Evolutionary conservation across 306 rosid species (phyloP).

Genomic region (Casuarina cunninghamiana): DNA sequence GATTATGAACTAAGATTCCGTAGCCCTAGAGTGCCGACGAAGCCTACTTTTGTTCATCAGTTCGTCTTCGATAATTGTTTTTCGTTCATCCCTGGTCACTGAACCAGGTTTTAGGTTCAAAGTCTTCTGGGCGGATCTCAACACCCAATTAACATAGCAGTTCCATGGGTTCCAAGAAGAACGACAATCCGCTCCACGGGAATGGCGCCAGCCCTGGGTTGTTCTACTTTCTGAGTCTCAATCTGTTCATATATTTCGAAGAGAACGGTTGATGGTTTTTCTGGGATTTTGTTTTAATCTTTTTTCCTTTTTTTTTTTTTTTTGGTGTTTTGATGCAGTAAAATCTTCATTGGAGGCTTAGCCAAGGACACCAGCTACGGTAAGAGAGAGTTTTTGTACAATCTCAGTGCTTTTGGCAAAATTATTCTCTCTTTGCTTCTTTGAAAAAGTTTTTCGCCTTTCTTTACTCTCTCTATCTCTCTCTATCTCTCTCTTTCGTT

Average conservation of each 20-base stretch:
- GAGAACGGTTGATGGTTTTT: background rate
- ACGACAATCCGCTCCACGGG: slow-evolving; percentile 65
- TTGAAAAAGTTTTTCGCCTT: background rate
- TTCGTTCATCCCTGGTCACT: too few relatives aligned
- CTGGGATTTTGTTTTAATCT: background rate
- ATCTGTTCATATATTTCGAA: background rate
- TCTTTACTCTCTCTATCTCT: background rate
- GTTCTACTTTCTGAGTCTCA: background rate
- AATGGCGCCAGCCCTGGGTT: slow-evolving; percentile 95
- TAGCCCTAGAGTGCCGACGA: background rate
- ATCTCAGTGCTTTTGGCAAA: background rate
- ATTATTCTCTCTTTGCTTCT: background rate
- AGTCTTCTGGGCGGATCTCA: background rate
- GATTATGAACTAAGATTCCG: background rate
- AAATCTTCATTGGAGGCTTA: slow-evolving; percentile 94
- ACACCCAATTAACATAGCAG: background rate
- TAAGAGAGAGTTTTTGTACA: slow-evolving; percentile 17
- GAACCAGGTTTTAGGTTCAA: background rate
- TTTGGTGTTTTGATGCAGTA: slow-evolving; percentile 51
- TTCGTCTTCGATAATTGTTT: too few relatives aligned
- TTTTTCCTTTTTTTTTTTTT: background rate
- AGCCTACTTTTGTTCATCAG: background rate
- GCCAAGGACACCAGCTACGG: slow-evolving; percentile 84
- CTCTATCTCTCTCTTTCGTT: too few relatives aligned
- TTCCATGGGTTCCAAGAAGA: slow-evolving; percentile 65